Evolutionary conservation across 208 protist species (phyloP), one percentile per base, ranked within the genome.

Genomic region (Wallacemonas sp.): DNA sequence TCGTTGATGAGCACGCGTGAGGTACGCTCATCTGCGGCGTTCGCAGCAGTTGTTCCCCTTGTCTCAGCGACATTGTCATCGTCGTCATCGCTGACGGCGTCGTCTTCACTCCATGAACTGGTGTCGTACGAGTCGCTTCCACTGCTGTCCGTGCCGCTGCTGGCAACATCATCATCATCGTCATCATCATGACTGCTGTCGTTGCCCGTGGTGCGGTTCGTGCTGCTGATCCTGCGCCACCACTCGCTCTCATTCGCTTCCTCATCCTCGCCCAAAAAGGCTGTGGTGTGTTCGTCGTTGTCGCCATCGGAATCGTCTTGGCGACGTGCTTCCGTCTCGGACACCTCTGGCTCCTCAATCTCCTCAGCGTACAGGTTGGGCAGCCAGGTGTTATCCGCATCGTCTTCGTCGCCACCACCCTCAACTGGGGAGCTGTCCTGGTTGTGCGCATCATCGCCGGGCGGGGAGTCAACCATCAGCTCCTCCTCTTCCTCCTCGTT

Each of bases 311-410:
- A 36, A 23, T 64, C 47, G 17, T 81, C 57, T 21, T 58, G 56
- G n/a, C 32, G n/a, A 29, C 66, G 34, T 57, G 30, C 52, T 24
- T 69, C 60, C 6, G 34, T 44, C 9, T 68, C 74, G 2, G 61
- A 62, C 61, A 61, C 67, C 19, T 64, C 67, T 12, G 78, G 39
- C 66, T 89, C 79, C 62, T 80, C 83, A 38, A 79, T 83, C 54
- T 89, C 79, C 67, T 78, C 79, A 3, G 79, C 79, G 56, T 79
- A 83, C n/a, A 83, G 41, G n/a, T 73, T 23, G 14, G 78, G 69
- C 54, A 81, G 63, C 26, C 27, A 66, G 17, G 61, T 30, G 24
- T 36, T 43, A 19, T 63, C 39, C 11, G 26, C 14, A 54, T 65
- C 26, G 34, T 34, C 30, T 21, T 65, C 34, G 6, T 61, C 43